Percentiles rank a stretch among this genome's conserved stretches.
Evolutionary conservation across 2,329 filamentous ascomycete genomes (phyloP).

Genomic region (Hortaea werneckii): DNA sequence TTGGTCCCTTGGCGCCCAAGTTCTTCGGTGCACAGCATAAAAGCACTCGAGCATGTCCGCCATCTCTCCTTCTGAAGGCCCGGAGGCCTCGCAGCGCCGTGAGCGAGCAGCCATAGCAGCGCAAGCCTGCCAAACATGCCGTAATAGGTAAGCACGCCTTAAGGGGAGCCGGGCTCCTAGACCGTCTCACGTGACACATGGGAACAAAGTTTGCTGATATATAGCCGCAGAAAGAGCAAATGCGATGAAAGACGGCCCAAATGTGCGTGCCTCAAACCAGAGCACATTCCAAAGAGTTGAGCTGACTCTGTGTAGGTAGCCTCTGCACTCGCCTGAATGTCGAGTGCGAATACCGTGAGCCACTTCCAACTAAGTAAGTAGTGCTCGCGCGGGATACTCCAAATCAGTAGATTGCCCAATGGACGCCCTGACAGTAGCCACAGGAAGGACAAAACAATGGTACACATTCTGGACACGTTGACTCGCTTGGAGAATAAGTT

Average conservation of each 20-base stretch:
- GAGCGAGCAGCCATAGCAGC: slow-evolving; percentile 42
- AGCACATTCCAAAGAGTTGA: neutral
- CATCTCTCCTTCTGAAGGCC: neutral
- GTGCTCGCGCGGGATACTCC: too few species aligned
- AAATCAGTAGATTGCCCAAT: neutral
- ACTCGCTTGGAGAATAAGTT: slow-evolving; percentile 48
- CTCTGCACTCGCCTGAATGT: slow-evolving; percentile 49
- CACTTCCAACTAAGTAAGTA: slow-evolving; percentile 53
- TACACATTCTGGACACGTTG: slow-evolving; percentile 50
- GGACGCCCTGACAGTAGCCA: neutral
- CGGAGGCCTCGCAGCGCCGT: slow-evolving; percentile 16
- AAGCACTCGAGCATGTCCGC: too few species aligned
- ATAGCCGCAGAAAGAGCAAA: slow-evolving; percentile 46
- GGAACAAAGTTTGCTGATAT: neutral
- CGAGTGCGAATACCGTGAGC: slow-evolving; percentile 51
- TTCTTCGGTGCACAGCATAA: too few species aligned
- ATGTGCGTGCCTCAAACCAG: slow-evolving; percentile 29
- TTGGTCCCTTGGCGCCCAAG: too few species aligned
- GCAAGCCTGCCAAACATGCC: slow-evolving; percentile 49
- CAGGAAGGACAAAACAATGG: slow-evolving; percentile 54
- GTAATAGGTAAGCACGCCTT: neutral
- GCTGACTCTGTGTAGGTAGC: slow-evolving; percentile 23
- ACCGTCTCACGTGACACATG: neutral
- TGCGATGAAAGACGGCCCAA: slow-evolving; percentile 54
- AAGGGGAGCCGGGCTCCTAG: neutral